These are phyloP conservation scores for Fereydounia khargensis DNA, from an alignment of 1,284 basidiomycete species.

Conservation along the genomic window DNA sequence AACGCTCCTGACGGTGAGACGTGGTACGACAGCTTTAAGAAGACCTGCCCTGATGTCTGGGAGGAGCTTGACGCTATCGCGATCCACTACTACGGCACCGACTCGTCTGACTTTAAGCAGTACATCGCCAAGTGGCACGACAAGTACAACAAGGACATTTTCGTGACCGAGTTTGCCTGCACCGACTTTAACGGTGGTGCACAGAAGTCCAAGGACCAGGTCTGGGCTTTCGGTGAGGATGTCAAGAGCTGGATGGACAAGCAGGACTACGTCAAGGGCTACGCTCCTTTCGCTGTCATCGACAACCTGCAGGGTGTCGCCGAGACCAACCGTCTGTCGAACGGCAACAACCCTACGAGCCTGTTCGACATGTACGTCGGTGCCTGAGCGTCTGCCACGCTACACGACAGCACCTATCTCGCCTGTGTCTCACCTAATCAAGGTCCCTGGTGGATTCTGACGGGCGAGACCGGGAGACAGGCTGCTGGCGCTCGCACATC, in stretches of 20 bases:
- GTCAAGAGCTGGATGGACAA: slow-evolving; percentile 50
- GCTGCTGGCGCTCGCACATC: too few relatives aligned
- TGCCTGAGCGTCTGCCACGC: too few relatives aligned
- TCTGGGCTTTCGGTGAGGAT: slow-evolving; percentile 60
- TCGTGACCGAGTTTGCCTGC: slow-evolving; percentile 48
- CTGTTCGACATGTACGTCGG: slow-evolving; percentile 31
- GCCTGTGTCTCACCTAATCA: too few relatives aligned
- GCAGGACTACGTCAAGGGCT: slow-evolving; percentile 39
- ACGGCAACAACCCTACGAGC: slow-evolving; percentile 27
- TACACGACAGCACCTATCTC: too few relatives aligned
- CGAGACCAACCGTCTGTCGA: slow-evolving; percentile 23
- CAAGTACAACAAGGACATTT: slow-evolving; percentile 39
- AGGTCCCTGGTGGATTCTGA: too few relatives aligned
- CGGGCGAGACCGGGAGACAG: too few relatives aligned
- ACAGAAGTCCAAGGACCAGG: slow-evolving; percentile 57
- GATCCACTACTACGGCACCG: slow-evolving; percentile 49
- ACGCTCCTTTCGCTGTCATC: slow-evolving; percentile 44
- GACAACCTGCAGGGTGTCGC: slow-evolving; percentile 42
- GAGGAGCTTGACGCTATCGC: slow-evolving; percentile 42
- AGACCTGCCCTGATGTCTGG: slow-evolving; percentile 30
- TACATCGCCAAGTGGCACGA: slow-evolving; percentile 39
- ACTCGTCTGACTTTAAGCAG: slow-evolving; percentile 26
- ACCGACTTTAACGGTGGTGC: slow-evolving; percentile 57
- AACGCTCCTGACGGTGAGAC: slow-evolving; percentile 30
- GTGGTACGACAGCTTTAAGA: slow-evolving; percentile 42